phyloP scores from a whole-genome alignment of 805 yeast genomes.

The Schwanniomyces occidentalis region DNA sequence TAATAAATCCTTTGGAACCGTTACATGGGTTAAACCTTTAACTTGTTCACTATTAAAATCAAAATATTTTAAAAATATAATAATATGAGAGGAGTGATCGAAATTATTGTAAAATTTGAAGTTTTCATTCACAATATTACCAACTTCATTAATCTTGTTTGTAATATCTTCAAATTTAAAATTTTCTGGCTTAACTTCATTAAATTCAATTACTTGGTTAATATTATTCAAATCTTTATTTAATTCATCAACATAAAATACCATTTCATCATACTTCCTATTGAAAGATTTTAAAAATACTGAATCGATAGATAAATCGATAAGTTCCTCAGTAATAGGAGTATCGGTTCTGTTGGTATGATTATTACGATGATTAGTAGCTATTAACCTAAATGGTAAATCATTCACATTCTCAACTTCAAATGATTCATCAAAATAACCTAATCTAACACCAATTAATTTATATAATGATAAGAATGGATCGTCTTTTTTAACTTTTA shows the following conservation, averaged over 20 bases:
- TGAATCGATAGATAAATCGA: slow-evolving; percentile 48
- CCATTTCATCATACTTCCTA: slow-evolving; percentile 49
- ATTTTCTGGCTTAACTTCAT: slow-evolving; percentile 15
- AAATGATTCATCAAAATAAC: slow-evolving; percentile 24
- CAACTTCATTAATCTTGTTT: slow-evolving; percentile 16
- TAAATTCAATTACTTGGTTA: slow-evolving; percentile 17
- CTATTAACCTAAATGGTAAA: slow-evolving; percentile 57
- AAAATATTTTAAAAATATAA: slow-evolving; percentile 62
- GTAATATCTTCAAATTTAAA: slow-evolving; percentile 23
- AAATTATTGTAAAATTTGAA: slow-evolving; percentile 13
- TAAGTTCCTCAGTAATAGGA: slow-evolving; percentile 24
- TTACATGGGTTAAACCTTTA: slow-evolving; percentile 64
- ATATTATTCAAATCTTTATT: slow-evolving; percentile 38
- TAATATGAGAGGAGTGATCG: slow-evolving; percentile 22
- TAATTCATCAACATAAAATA: slow-evolving; percentile 67
- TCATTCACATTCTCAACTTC: slow-evolving; percentile 5
- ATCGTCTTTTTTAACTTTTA: slow-evolving; percentile 59
- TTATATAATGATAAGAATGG: slow-evolving; percentile 52
- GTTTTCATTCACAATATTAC: slow-evolving; percentile 3
- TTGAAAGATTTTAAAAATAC: slow-evolving; percentile 48
- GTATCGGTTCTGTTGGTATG: slow-evolving; percentile 65
- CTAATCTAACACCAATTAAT: slow-evolving; percentile 47
- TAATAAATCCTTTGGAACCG: slow-evolving; percentile 49
- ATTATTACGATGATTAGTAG: slow-evolving; percentile 66
- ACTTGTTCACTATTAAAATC: slow-evolving; percentile 55